phyloP scores from a whole-genome alignment of 768 basidiomycete species.

The Trametes coccinea region DNA sequence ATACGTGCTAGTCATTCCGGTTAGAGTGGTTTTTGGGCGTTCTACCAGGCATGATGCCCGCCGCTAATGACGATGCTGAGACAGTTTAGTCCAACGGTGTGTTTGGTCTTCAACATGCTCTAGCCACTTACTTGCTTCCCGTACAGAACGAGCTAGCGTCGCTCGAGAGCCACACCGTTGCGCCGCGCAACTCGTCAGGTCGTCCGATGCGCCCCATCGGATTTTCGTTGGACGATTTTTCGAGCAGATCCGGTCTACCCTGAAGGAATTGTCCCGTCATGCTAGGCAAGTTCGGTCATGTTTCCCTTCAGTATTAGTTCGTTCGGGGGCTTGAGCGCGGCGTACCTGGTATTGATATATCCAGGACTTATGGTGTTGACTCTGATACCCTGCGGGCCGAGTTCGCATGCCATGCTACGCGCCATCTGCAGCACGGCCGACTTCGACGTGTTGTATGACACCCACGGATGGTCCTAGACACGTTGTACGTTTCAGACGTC shows the following conservation, averaged over 20 bases:
- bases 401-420: slow-evolving; percentile 79
- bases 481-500: no score
- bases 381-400: slow-evolving; percentile 62
- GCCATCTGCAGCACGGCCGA: slow-evolving; percentile 78
- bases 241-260: slow-evolving; percentile 55
- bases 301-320: background rate
- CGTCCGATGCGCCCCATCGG: slow-evolving; percentile 68
- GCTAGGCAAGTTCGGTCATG: slow-evolving; percentile 34
- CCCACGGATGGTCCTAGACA: slow-evolving; percentile 66
- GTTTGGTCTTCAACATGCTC: no score
- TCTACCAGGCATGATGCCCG: background rate
- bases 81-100: no score
- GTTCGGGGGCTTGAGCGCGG: slow-evolving; percentile 34
- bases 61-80: background rate
- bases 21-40: no score
- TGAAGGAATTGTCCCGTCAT: slow-evolving; percentile 74
- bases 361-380: slow-evolving; percentile 79
- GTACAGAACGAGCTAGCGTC: background rate
- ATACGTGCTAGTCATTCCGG: no score
- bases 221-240: slow-evolving; percentile 65
- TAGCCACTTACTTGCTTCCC: background rate
- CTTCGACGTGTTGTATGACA: slow-evolving; percentile 76
- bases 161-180: slow-evolving; percentile 37
- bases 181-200: slow-evolving; percentile 71
- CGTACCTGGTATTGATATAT: slow-evolving; percentile 69